Base-by-base conservation (phyloP, 352 stramenopile genomes). In the Phytopythium ostracodes region DNA sequence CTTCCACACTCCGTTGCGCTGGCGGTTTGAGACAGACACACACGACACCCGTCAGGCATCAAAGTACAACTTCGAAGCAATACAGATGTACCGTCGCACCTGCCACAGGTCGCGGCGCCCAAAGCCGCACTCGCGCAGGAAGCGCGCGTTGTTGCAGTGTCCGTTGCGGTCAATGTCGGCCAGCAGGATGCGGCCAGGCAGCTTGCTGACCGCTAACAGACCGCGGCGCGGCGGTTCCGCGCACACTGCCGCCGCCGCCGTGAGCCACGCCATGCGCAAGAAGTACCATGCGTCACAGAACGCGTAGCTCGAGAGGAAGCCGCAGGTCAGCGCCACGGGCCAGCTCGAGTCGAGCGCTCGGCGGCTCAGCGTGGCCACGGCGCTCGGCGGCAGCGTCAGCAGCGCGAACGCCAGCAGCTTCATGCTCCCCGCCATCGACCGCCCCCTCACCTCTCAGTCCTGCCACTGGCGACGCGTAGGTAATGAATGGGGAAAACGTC, bases 241-340 rank as follows among this genome's bases (percentile, higher is more conserved):
- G 29, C 63, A 8, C 17, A 72, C 59, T 20, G 73, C 46, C 22
- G 56, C 56, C 33, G 42, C 63, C 27, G 74, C 53, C 42, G 65
- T 51, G 36, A 84, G 62, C 12, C 73, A 49, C 10, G 64, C 75
- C 71, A 89, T 72, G 49, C 81, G 73, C 59, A 89, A 40, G 63
- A 94, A 93, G 66, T 95, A 95, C 86, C 86, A 93, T 22, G 72
- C 68, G 58, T 95, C 86, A 50, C 83, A 90, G 55, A 85, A 77
- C 27, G 71, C 74, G 67, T 93, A 91, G 60, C 72, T 66, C 51
- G 79, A 81, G 17, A 89, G 64, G 12, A 58, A 55, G 9, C 76
- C 81, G 7, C 84, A 40, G 24, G 64, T 40, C 36, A 80, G 2
- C n/a, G 71, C 72, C 15, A 73, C 59, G 18, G 33, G 24, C 14